Percentiles rank a stretch among this genome's conserved stretches.
phyloP scores from a whole-genome alignment of 345 rosid species.

The Aquilaria malaccensis region DNA sequence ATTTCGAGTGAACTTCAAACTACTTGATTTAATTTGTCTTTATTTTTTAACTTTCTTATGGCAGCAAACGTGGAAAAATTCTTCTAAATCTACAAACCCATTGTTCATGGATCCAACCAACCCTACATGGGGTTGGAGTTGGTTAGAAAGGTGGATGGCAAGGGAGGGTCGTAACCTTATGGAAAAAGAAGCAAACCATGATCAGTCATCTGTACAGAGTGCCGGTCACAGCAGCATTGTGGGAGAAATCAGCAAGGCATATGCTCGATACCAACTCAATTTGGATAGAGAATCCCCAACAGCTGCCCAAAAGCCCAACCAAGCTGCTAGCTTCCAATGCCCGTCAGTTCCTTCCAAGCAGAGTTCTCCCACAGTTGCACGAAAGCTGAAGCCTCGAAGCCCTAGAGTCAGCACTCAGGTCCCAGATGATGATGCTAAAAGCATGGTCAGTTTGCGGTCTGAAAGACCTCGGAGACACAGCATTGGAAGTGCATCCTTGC shows the following conservation, averaged over 20 bases:
- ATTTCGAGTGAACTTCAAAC: too few species aligned
- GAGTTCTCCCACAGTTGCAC: conserved; percentile 29
- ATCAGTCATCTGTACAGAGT: conserved; percentile 43
- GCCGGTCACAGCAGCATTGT: conserved; percentile 31
- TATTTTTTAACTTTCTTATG: too few species aligned
- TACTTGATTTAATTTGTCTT: too few species aligned
- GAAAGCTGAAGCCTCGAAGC: conserved; percentile 56
- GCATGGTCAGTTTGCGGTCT: conserved; percentile 57
- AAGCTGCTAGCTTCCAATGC: conserved; percentile 34
- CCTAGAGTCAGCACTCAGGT: conserved; percentile 33
- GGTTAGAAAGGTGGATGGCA: conserved; percentile 99
- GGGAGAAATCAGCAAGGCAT: conserved; percentile 60
- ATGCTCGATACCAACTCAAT: conserved; percentile 58
- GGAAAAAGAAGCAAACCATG: conserved; percentile 56
- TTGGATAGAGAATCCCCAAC: conserved; percentile 53
- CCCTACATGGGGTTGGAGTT: conserved; percentile 98
- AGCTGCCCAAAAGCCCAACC: conserved; percentile 50
- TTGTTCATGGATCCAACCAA: conserved; percentile 81
- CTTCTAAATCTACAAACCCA: conserved; percentile 42
- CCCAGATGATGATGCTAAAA: conserved; percentile 65
- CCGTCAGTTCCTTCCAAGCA: conserved; percentile 62
- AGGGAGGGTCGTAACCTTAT: conserved; percentile 40
- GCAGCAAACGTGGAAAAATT: conserved; percentile 87
- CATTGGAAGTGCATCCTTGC: conserved; percentile 46
- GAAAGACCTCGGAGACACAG: conserved; percentile 64